Conservation (phyloP, 768 basidiomycete genomes). For the Thelephora aurantiotincta region DNA sequence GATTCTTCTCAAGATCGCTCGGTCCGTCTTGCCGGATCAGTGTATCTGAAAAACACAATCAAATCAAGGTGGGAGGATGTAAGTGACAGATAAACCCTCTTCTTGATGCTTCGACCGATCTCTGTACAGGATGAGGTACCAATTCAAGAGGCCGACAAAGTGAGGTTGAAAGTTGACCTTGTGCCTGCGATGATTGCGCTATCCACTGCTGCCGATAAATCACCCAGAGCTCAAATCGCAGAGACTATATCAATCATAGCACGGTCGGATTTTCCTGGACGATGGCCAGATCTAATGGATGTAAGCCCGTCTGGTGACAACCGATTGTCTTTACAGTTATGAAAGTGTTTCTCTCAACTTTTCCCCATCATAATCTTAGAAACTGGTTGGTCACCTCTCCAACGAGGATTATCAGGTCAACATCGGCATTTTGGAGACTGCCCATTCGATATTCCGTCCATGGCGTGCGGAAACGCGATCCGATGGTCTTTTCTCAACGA, state of each 20-base stretch:
- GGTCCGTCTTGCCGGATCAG: slow-evolving; percentile 69
- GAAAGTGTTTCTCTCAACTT: too few relatives aligned
- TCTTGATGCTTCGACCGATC: slow-evolving; percentile 2
- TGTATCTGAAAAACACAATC: slow-evolving; percentile 87
- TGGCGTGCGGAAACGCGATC: slow-evolving; percentile 89
- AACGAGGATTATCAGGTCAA: slow-evolving; percentile 73
- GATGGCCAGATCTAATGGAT: slow-evolving; percentile 83
- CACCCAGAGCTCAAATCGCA: slow-evolving; percentile 73
- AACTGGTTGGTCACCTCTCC: slow-evolving; percentile 79
- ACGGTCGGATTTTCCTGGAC: slow-evolving; percentile 76
- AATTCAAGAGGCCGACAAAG: slow-evolving; percentile 58
- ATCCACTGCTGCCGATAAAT: slow-evolving; percentile 57
- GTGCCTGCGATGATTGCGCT: slow-evolving; percentile 87
- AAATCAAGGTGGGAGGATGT: slow-evolving; percentile 87
- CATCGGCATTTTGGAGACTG: slow-evolving; percentile 82
- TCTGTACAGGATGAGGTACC: slow-evolving; percentile 53
- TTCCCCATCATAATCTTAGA: slow-evolving; percentile 28
- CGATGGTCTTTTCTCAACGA: slow-evolving; percentile 75
- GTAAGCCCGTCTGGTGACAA: slow-evolving; percentile 32
- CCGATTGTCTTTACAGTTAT: too few relatives aligned
- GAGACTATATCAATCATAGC: slow-evolving; percentile 91
- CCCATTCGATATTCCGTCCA: slow-evolving; percentile 88
- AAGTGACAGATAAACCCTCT: slow-evolving; percentile 11
- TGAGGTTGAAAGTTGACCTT: slow-evolving; percentile 55
- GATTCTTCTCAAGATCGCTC: slow-evolving; percentile 48